Evolutionary conservation across 2,329 filamentous ascomycete species (phyloP).

Genomic region (Neopestalotiopsis sp.): DNA sequence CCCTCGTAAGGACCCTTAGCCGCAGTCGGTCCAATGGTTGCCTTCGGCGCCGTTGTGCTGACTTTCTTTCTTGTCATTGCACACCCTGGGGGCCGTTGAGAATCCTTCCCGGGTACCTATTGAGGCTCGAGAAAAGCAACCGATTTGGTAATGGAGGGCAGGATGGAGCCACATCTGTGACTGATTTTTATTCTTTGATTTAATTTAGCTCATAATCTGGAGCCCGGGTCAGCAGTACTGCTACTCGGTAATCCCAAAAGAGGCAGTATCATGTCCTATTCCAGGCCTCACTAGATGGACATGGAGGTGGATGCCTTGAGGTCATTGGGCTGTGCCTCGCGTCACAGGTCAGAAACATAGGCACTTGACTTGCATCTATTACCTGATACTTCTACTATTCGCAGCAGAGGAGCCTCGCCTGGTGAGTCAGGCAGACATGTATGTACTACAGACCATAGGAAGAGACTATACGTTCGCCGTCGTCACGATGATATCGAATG

Average conservation of each 20-base stretch:
- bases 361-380: neutral
- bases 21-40: slow-evolving; percentile 7
- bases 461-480: neutral
- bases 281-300: neutral
- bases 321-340: neutral
- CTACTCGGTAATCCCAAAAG: neutral
- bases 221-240: neutral
- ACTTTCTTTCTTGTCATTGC: neutral
- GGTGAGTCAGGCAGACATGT: slow-evolving; percentile 10
- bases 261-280: neutral
- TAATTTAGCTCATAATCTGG: neutral
- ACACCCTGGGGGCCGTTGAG: slow-evolving; percentile 8
- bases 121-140: neutral
- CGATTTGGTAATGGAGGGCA: neutral
- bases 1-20: neutral
- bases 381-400: neutral
- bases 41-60: neutral
- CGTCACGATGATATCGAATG: neutral
- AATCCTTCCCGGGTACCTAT: neutral
- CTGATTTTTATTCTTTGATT: neutral
- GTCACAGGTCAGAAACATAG: neutral
- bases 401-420: neutral
- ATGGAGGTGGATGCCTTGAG: neutral
- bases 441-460: neutral
- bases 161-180: neutral